Evolutionary conservation across 441 rosid genomes (phyloP), one percentile per base, ranked within the genome.

Genomic region (Adansonia gregorii): DNA sequence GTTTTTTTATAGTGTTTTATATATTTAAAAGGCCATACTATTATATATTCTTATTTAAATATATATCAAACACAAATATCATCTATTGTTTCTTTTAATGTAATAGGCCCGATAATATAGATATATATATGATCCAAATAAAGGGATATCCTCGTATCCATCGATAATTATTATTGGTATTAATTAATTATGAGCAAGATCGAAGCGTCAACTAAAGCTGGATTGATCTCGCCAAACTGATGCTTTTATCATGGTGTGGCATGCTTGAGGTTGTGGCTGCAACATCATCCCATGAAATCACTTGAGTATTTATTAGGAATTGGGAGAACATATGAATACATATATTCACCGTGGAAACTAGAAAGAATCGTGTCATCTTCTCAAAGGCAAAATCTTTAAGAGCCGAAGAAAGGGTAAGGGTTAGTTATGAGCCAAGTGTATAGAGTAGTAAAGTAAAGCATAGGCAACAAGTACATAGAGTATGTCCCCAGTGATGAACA

Each of bases 391-490:
- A 59, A 59, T 0, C 2, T 48, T 68, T 76, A 82, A 76, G 75
- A 56, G 7, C 9, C 22, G 10, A 51, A 49, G 70, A 72, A 70
- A 56, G 78, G 15, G 5, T n/a, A n/a, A 52, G 9, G n/a, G 55
- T 4, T 52, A 10, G 60, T 52, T 27, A 8, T 54, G 65, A 59
- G n/a, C 46, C 27, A 12, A 22, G 17, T 48, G 7, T 69, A 24
- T 17, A 17, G 56, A 58, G 24, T 51, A 59, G 61, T 68, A 71
- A 74, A 59, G 61, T 68, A 71, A 74, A 82, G 70, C 83, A 66
- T 77, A 85, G 35, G 75, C 71, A 71, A 75, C 74, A 35, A 51
- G 55, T 74, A 56, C 77, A 67, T 67, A 51, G 84, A 51, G 82
- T 81, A 49, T 66, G 79, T 78, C 55, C 54, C 67, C 73, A 81